Percentiles rank a stretch among this genome's conserved stretches.
Evolutionary conservation across 331 rosid genomes (phyloP).

Genomic region (Quercus phellos): DNA sequence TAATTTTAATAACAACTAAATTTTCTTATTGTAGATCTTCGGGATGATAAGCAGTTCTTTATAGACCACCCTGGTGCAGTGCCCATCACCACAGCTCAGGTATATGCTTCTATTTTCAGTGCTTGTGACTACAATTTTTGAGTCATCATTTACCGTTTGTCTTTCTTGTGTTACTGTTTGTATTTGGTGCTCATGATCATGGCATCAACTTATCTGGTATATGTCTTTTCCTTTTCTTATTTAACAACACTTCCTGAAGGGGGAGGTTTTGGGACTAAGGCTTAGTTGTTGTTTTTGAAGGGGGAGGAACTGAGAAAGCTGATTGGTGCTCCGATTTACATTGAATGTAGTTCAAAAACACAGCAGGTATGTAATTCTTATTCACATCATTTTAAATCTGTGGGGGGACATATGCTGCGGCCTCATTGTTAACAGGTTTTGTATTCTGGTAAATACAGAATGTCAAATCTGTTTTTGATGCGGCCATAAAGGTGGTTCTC

Average conservation of each 20-base stretch:
- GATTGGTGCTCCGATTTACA: constrained; percentile 79
- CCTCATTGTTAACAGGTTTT: constrained; percentile 5
- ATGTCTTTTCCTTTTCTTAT: constrained; percentile 5
- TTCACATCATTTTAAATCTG: constrained; percentile 5
- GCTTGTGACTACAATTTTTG: constrained; percentile 1
- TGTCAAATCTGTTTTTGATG: constrained; percentile 93
- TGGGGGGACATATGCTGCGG: neutral
- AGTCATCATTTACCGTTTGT: neutral
- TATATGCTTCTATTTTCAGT: constrained; percentile 19
- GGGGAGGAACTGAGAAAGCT: constrained; percentile 88
- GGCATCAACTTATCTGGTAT: constrained; percentile 2
- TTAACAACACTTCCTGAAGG: constrained; percentile 38
- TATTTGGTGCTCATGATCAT: constrained; percentile 9
- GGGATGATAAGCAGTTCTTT: constrained; percentile 83
- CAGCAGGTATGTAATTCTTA: constrained; percentile 62
- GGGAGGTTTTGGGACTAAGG: constrained; percentile 41
- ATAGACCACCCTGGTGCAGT: constrained; percentile 81
- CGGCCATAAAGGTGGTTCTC: constrained; percentile 91
- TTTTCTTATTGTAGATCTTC: constrained; percentile 66
- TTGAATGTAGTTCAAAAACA: constrained; percentile 95
- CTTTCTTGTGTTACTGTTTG: constrained; percentile 1
- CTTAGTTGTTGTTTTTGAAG: constrained; percentile 25
- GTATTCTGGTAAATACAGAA: constrained; percentile 50
- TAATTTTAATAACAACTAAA: constrained; percentile 23
- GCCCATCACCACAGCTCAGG: constrained; percentile 92